These are phyloP conservation scores for Iberis pinnata DNA, from an alignment of 345 rosid genomes.

Conservation along the genomic window DNA sequence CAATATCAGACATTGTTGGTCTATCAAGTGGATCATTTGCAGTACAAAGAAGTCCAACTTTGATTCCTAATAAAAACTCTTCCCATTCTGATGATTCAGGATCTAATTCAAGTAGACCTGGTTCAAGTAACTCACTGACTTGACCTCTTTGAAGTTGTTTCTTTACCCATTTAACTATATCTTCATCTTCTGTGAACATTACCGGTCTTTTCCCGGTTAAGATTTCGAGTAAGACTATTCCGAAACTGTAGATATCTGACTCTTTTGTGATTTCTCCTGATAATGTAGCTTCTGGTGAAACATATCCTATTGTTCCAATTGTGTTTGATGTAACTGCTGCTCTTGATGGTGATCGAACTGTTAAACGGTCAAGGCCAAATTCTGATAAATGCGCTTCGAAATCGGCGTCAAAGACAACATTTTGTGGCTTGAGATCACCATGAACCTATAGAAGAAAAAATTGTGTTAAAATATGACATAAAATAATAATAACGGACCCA, in stretches of 20 bases:
- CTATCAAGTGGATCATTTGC: slow-evolving; percentile 82
- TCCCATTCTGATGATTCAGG: slow-evolving; percentile 99
- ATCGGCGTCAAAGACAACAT: slow-evolving; percentile 87
- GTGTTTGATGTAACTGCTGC: slow-evolving; percentile 56
- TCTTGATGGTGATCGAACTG: slow-evolving; percentile 43
- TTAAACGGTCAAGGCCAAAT: slow-evolving; percentile 67
- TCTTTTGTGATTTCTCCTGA: slow-evolving; percentile 62
- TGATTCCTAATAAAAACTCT: slow-evolving; percentile 84
- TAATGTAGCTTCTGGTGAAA: slow-evolving; percentile 61
- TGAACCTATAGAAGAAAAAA: too few relatives aligned
- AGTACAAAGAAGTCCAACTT: slow-evolving; percentile 89
- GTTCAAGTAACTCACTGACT: slow-evolving; percentile 72
- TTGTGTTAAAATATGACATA: too few relatives aligned
- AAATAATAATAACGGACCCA: too few relatives aligned
- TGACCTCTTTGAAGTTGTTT: slow-evolving; percentile 86
- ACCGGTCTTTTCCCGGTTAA: slow-evolving; percentile 82
- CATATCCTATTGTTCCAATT: slow-evolving; percentile 72
- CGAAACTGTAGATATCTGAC: slow-evolving; percentile 90
- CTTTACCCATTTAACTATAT: slow-evolving; percentile 97
- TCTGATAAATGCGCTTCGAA: slow-evolving; percentile 94
- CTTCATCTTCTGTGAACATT: slow-evolving; percentile 94
- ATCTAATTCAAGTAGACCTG: slow-evolving; percentile 86
- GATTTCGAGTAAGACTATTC: slow-evolving; percentile 77
- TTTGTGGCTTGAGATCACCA: slow-evolving; percentile 88
- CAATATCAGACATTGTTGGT: slow-evolving; percentile 79